A percentile compares a stretch with the other conserved stretches of the same genome.
These are phyloP conservation scores for Rhizomucor pusillus DNA, from an alignment of 371 early-diverging fungal species.

Conservation along the genomic window DNA sequence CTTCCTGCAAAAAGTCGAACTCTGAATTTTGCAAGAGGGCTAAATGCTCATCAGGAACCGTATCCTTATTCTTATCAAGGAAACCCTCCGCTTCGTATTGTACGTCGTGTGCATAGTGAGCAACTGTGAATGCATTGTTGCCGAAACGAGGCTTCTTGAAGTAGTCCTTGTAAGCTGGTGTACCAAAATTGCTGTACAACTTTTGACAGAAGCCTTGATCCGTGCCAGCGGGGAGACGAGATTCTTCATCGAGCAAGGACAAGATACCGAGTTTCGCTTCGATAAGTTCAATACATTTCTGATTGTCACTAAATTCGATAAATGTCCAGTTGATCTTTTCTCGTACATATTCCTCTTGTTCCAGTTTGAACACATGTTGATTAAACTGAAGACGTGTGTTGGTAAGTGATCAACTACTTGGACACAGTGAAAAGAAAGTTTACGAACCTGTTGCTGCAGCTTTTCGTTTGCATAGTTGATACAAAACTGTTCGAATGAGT, in stretches of 20 bases:
- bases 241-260: constrained; percentile 90
- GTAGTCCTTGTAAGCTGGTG: constrained; percentile 64
- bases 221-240: constrained; percentile 83
- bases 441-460: constrained; percentile 79
- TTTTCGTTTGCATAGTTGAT: constrained; percentile 97
- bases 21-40: constrained; percentile 64
- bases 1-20: constrained; percentile 73
- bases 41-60: constrained; percentile 91
- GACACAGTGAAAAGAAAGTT: background rate
- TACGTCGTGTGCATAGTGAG: constrained; percentile 92
- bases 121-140: constrained; percentile 76
- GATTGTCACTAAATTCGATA: constrained; percentile 96
- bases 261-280: constrained; percentile 94
- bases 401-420: background rate
- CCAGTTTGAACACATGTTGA: constrained; percentile 67
- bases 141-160: constrained; percentile 93
- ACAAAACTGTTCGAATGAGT: constrained; percentile 98
- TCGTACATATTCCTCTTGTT: constrained; percentile 90
- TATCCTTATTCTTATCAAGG: constrained; percentile 98
- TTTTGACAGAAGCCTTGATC: constrained; percentile 77
- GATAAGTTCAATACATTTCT: constrained; percentile 96
- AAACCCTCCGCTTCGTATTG: constrained; percentile 93
- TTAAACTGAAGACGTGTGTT: constrained; percentile 43
- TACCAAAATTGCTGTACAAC: constrained; percentile 73
- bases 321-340: constrained; percentile 87